Conservation (phyloP, 176 grass and related monocot species). For the Eragrostis curvula region DNA sequence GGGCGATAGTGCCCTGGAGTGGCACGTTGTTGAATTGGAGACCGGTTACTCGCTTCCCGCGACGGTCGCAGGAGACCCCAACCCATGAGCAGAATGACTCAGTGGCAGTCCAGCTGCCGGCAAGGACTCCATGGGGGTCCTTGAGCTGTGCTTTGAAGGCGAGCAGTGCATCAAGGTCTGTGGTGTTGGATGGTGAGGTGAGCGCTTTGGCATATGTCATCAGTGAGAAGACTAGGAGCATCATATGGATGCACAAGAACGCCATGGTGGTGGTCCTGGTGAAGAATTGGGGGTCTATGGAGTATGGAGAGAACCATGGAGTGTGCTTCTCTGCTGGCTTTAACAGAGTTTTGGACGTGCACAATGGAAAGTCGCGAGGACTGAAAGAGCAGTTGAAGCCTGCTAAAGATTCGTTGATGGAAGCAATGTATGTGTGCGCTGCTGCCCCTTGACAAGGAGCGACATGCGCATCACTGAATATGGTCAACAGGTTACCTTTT, state of each 20-base stretch:
- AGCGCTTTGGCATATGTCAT: not conserved
- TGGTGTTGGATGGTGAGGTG: not conserved
- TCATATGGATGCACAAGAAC: slow-evolving; percentile 13
- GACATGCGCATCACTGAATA: too few relatives aligned
- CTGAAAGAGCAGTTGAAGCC: too few relatives aligned
- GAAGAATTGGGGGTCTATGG: too few relatives aligned
- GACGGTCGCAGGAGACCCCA: slow-evolving; percentile 31
- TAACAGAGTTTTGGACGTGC: too few relatives aligned
- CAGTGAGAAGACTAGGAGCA: slow-evolving; percentile 25
- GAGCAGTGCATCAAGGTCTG: slow-evolving; percentile 45
- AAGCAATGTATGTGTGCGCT: not conserved
- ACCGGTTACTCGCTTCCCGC: slow-evolving; percentile 20
- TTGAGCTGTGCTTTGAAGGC: slow-evolving; percentile 43
- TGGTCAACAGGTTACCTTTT: too few relatives aligned
- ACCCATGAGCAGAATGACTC: slow-evolving; percentile 42
- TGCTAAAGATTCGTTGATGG: not conserved
- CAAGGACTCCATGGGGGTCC: slow-evolving; percentile 40
- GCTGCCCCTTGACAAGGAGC: too few relatives aligned
- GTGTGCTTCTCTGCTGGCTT: too few relatives aligned
- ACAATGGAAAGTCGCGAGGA: too few relatives aligned
- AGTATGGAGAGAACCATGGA: too few relatives aligned
- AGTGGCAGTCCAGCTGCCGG: slow-evolving; percentile 31
- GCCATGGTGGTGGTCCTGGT: slow-evolving; percentile 1
- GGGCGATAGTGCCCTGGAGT: slow-evolving; percentile 17
- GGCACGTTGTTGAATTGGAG: slow-evolving; percentile 11